Percentiles rank a stretch among this genome's conserved stretches.
These are phyloP conservation scores for Trypanosoma rangeli DNA, from an alignment of 208 protist species.

Conservation along the genomic window DNA sequence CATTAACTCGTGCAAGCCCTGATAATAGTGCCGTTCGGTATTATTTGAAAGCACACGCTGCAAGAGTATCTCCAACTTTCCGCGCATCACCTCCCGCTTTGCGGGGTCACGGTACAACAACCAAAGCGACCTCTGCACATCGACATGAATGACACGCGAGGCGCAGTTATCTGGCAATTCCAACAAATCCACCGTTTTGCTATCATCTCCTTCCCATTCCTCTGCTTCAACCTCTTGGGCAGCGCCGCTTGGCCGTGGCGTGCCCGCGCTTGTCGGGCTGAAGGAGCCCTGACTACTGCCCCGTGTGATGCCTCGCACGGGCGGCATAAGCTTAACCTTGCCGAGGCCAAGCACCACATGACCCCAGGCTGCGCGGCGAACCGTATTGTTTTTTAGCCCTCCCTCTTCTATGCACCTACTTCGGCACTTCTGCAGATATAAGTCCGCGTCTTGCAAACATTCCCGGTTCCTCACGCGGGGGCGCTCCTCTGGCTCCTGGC, in stretches of 20 bases:
- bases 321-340: conserved; percentile 28
- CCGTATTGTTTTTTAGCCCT: conserved; percentile 37
- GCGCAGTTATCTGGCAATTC: conserved; percentile 78
- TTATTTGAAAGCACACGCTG: conserved; percentile 58
- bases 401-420: conserved; percentile 33
- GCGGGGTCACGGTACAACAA: conserved; percentile 52
- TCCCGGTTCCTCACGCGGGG: not conserved
- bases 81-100: conserved; percentile 49
- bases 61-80: conserved; percentile 48
- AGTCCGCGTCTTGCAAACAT: conserved; percentile 2
- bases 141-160: conserved; percentile 66
- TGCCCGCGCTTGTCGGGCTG: not conserved
- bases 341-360: conserved; percentile 42
- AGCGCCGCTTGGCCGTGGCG: not conserved
- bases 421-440: conserved; percentile 43
- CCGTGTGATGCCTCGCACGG: conserved; percentile 31
- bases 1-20: conserved; percentile 86
- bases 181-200: conserved; percentile 9
- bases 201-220: not conserved
- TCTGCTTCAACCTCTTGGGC: not conserved
- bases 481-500: conserved; percentile 21
- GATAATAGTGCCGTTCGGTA: conserved; percentile 72
- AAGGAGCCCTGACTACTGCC: not conserved
- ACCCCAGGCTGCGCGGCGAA: conserved; percentile 57
- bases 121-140: conserved; percentile 82